Evolutionary conservation across 2,329 filamentous ascomycete genomes (phyloP).

Genomic region (Colletotrichum lentis): DNA sequence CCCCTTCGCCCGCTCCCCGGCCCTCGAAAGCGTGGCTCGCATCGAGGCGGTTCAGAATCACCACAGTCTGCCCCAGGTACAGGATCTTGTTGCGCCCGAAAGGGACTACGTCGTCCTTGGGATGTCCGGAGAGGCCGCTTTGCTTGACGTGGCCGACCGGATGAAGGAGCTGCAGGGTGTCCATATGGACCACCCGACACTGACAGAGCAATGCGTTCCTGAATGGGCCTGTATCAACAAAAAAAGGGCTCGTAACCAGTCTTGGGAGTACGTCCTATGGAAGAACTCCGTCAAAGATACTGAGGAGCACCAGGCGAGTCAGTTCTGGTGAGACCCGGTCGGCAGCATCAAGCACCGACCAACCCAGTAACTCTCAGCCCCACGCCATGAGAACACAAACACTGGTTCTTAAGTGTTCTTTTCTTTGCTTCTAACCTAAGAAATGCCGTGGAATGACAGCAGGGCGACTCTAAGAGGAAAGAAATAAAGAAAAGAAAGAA

Average conservation of each 20-base stretch:
- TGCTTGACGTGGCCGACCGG: neutral
- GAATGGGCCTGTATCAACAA: neutral
- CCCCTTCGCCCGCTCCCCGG: slow-evolving; percentile 2
- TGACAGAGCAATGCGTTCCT: neutral
- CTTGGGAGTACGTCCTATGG: slow-evolving; percentile 22
- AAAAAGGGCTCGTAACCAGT: neutral
- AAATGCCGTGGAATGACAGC: neutral
- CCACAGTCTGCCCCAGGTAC: neutral
- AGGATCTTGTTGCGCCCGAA: neutral
- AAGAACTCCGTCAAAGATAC: neutral
- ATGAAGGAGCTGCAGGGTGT: neutral
- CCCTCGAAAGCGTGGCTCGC: neutral
- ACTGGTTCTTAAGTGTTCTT: no score
- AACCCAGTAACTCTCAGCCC: neutral
- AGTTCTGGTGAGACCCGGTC: slow-evolving; percentile 18
- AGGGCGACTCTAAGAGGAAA: no score
- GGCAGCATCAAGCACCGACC: neutral
- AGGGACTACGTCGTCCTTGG: slow-evolving; percentile 1
- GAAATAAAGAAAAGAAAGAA: neutral
- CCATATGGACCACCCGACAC: neutral
- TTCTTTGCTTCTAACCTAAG: neutral
- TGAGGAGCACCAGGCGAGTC: neutral
- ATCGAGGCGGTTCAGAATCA: neutral
- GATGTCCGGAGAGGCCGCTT: slow-evolving; percentile 3
- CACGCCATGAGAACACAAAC: neutral